A percentile compares a stretch with the other conserved stretches of the same genome.
These are phyloP conservation scores for Tulasnella sp. DNA, from an alignment of 768 basidiomycete species.

Conservation along the genomic window DNA sequence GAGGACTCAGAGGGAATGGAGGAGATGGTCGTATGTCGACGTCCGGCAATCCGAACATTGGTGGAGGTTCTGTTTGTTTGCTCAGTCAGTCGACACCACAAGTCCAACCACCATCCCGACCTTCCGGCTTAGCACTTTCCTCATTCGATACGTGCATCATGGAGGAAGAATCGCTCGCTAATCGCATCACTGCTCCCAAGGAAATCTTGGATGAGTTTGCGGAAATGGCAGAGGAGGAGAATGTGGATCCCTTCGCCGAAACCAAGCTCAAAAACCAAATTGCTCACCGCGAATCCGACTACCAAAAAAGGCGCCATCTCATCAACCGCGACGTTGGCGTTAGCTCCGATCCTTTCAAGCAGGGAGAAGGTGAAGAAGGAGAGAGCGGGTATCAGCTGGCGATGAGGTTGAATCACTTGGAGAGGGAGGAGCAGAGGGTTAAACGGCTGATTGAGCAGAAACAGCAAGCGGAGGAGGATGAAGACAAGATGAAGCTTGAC, in stretches of 20 bases:
- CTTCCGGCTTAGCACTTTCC: neutral
- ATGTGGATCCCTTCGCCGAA: constrained; percentile 85
- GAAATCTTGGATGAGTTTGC: constrained; percentile 92
- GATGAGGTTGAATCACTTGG: constrained; percentile 82
- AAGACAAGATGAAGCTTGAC: constrained; percentile 70
- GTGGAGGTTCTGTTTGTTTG: constrained; percentile 1
- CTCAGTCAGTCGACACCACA: constrained; percentile 1
- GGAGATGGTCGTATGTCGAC: neutral
- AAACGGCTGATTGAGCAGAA: constrained; percentile 81
- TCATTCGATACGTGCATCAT: neutral
- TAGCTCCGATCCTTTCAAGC: constrained; percentile 69
- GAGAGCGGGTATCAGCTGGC: constrained; percentile 88
- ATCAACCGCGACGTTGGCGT: constrained; percentile 66
- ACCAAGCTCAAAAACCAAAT: constrained; percentile 91
- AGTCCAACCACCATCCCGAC: neutral
- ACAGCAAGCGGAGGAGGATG: constrained; percentile 66
- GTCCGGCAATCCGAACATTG: neutral
- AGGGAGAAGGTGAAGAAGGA: constrained; percentile 55
- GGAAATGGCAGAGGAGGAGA: constrained; percentile 87
- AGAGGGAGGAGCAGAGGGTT: constrained; percentile 87
- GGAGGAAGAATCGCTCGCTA: constrained; percentile 18
- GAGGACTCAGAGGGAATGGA: neutral
- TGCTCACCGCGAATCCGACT: constrained; percentile 86
- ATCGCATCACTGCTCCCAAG: constrained; percentile 64
- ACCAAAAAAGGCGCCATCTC: constrained; percentile 79